These are phyloP conservation scores for Apostasia shenzhenica DNA, from an alignment of 106 monocot species.

Conservation along the genomic window DNA sequence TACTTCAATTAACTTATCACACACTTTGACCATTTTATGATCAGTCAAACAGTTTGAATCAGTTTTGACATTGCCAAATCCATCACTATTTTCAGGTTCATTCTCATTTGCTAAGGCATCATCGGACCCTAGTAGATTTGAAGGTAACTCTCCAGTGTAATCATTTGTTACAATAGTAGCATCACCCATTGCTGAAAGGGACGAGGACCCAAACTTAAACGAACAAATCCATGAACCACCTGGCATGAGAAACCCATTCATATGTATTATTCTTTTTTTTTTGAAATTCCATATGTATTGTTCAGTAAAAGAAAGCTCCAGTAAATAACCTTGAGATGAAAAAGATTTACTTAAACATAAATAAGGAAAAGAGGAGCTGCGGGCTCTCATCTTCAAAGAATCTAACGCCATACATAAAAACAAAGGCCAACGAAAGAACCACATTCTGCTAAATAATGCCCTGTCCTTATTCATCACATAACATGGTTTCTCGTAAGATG, in stretches of 20 bases:
- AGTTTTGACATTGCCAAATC: constrained; percentile 7
- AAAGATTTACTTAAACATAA: not conserved
- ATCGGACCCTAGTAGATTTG: constrained; percentile 7
- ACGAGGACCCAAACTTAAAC: constrained; percentile 1
- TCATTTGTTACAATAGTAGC: constrained; percentile 34
- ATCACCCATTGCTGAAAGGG: constrained; percentile 30
- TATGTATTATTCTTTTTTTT: not conserved
- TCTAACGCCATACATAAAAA: too few species aligned
- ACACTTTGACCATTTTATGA: constrained; percentile 65
- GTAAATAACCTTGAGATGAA: not conserved
- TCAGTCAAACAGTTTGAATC: constrained; percentile 20
- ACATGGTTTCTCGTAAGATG: not conserved
- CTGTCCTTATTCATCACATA: too few species aligned
- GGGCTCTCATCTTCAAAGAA: too few species aligned
- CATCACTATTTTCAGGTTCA: constrained; percentile 11
- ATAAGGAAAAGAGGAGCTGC: too few species aligned
- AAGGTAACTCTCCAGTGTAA: constrained; percentile 19
- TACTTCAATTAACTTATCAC: constrained; percentile 87
- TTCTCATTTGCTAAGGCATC: constrained; percentile 1
- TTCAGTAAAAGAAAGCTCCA: not conserved
- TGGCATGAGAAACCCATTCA: not conserved
- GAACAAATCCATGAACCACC: not conserved
- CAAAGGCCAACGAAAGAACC: too few species aligned
- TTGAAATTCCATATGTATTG: not conserved
- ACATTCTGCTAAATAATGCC: too few species aligned